phyloP scores from a whole-genome alignment of 176 grass and related monocot genomes.

The Eragrostis curvula region DNA sequence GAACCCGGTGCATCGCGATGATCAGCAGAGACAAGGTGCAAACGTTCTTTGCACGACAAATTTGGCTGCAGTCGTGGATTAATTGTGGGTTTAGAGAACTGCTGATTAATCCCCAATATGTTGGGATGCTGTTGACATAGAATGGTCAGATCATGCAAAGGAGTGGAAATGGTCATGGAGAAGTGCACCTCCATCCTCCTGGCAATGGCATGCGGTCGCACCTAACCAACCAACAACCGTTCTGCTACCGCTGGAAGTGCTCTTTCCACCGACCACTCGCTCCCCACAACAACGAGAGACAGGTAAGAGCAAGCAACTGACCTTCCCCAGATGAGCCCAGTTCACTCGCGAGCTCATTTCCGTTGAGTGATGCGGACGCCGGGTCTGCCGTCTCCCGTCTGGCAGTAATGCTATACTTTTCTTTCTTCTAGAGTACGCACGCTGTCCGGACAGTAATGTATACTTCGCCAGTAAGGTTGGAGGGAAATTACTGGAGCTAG shows the following conservation, averaged over 20 bases:
- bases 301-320: conserved; percentile 21
- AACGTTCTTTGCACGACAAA: not conserved
- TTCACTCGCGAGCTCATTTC: not conserved
- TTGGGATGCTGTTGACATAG: not conserved
- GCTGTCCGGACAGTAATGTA: not conserved
- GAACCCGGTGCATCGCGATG: too few relatives aligned
- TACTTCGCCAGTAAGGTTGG: not conserved
- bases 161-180: not conserved
- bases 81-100: not conserved
- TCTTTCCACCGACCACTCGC: conserved; percentile 30
- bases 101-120: not conserved
- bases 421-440: not conserved
- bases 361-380: not conserved
- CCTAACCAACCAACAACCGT: conserved; percentile 3
- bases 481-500: not conserved
- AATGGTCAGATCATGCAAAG: not conserved
- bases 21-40: not conserved
- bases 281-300: not conserved
- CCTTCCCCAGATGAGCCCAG: conserved; percentile 11
- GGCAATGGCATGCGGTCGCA: not conserved
- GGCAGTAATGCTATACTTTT: not conserved
- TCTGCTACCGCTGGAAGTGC: not conserved
- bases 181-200: not conserved
- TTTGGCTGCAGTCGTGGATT: not conserved
- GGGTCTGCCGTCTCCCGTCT: not conserved